phyloP scores from a whole-genome alignment of 371 early-diverging fungal species.

The Coemansia sp. region DNA sequence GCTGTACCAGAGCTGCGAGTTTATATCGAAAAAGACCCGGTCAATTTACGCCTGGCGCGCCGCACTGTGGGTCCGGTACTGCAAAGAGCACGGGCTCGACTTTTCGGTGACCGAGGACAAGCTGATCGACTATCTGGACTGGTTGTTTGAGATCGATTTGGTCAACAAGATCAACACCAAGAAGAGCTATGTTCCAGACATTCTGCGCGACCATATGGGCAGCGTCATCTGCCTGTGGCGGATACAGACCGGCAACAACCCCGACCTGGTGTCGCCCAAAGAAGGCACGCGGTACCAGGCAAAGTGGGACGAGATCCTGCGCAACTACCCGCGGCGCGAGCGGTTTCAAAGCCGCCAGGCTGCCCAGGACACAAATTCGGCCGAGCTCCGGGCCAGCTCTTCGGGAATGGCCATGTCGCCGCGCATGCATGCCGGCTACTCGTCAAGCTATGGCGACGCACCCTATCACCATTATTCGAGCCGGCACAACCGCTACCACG shows the following conservation, averaged over 20 bases:
- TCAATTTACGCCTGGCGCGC: slow-evolving; percentile 49
- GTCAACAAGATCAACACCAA: slow-evolving; percentile 50
- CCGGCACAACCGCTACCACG: slow-evolving; percentile 4
- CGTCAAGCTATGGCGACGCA: slow-evolving; percentile 1
- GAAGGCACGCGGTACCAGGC: slow-evolving; percentile 47
- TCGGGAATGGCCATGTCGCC: slow-evolving; percentile 17
- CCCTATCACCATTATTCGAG: slow-evolving; percentile 1
- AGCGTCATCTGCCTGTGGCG: slow-evolving; percentile 49
- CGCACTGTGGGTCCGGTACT: slow-evolving; percentile 48
- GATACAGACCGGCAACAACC: slow-evolving; percentile 45
- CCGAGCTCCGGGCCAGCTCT: slow-evolving; percentile 2
- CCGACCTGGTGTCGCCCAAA: slow-evolving; percentile 46
- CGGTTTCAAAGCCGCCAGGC: slow-evolving; percentile 26
- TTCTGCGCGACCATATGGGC: slow-evolving; percentile 49
- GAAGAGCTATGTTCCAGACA: slow-evolving; percentile 48
- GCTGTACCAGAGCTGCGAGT: slow-evolving; percentile 43
- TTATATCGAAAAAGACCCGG: slow-evolving; percentile 49
- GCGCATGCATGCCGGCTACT: neutral
- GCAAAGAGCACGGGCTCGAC: slow-evolving; percentile 35
- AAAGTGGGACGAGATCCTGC: slow-evolving; percentile 50
- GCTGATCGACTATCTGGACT: slow-evolving; percentile 45
- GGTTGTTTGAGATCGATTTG: slow-evolving; percentile 46
- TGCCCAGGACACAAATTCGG: slow-evolving; percentile 10
- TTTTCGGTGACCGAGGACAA: slow-evolving; percentile 44
- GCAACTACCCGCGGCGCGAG: slow-evolving; percentile 43